Base-by-base conservation (phyloP, 208 protist species). In the Leishmania guyanensis region DNA sequence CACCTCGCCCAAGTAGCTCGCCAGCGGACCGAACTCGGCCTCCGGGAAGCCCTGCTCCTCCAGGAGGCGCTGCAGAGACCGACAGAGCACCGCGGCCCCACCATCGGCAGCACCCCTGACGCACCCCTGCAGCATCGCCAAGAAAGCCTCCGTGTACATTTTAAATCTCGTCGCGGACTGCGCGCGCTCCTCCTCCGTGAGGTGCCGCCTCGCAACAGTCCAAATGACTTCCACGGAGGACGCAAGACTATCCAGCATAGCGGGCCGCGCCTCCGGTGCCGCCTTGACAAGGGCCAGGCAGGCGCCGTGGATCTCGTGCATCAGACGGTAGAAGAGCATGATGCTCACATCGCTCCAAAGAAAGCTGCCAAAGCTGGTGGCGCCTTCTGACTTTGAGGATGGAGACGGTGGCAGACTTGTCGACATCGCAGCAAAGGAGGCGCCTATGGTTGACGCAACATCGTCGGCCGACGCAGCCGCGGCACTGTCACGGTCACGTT, bases 281-380 rank as follows among this genome's bases (percentile, higher is more conserved):
- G 58, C 81, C 77, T 64, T 79, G n/a, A 54, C 71, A 16, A 78
- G 58, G 16, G 50, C 29, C 22, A 81, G 36, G 64, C 80, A 85
- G 12, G 77, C 68, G 26, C 48, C 50, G 48, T 87, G 86, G 33
- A 92, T 78, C 26, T 85, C 78, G 33, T 86, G 74, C 50, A 87
- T 80, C 0, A 93, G 29, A 26, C 91, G 83, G 43, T 89, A 84
- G 79, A 84, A 96, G 5, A 95, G 79, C 0, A 94, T 20, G 14
- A 93, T 88, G 65, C 90, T 88, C 33, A 97, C 87, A 20, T 95
- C 88, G 29, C 81, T 91, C 91, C 93, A 97, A 2, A 96, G 36
- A 84, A 89, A 95, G 20, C 83, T 68, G 64, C 92, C 92, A 71
- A 97, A 88, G 26, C 50, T 84, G 14, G 78, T 29, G 17, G 80